A percentile compares a stretch with the other conserved stretches of the same genome.
Evolutionary conservation across 2,329 filamentous ascomycete species (phyloP).

Genomic region (Fusarium verticillioides): DNA sequence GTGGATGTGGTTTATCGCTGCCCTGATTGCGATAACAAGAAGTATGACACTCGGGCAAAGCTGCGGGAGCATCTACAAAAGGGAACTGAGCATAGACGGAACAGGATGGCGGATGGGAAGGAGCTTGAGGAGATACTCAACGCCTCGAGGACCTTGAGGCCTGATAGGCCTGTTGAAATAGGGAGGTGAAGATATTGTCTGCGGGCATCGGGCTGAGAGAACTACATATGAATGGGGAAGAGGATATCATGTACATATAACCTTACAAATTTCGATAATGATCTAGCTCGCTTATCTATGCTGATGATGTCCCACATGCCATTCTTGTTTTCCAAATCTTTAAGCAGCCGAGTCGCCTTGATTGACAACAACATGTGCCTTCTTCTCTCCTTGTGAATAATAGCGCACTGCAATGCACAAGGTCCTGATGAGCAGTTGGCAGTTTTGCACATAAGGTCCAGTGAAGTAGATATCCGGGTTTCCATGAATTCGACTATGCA

Average conservation of each 20-base stretch:
- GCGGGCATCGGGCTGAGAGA: no score
- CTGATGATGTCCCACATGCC: not conserved
- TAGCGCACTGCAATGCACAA: constrained; percentile 55
- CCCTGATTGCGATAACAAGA: accelerated
- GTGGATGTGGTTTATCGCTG: not conserved
- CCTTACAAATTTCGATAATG: not conserved
- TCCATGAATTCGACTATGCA: constrained; percentile 93
- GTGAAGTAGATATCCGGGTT: constrained; percentile 98
- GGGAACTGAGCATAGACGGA: accelerated
- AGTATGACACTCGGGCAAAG: not conserved
- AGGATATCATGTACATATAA: not conserved
- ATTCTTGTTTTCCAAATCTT: accelerated
- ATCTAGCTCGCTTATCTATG: accelerated
- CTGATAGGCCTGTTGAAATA: not conserved
- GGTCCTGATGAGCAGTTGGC: constrained; percentile 96
- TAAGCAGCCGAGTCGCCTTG: not conserved
- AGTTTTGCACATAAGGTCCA: constrained; percentile 94
- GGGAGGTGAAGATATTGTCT: not conserved
- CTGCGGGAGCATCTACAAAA: not conserved
- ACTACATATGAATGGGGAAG: not conserved
- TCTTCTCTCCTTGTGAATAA: constrained; percentile 25
- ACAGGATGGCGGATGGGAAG: accelerated
- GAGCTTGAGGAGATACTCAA: not conserved
- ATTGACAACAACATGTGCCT: constrained; percentile 8
- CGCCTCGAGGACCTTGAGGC: accelerated